Percentiles rank a stretch among this genome's conserved stretches.
Conservation (phyloP, 1,284 basidiomycete species). For the Rhodotorula glutinis region DNA sequence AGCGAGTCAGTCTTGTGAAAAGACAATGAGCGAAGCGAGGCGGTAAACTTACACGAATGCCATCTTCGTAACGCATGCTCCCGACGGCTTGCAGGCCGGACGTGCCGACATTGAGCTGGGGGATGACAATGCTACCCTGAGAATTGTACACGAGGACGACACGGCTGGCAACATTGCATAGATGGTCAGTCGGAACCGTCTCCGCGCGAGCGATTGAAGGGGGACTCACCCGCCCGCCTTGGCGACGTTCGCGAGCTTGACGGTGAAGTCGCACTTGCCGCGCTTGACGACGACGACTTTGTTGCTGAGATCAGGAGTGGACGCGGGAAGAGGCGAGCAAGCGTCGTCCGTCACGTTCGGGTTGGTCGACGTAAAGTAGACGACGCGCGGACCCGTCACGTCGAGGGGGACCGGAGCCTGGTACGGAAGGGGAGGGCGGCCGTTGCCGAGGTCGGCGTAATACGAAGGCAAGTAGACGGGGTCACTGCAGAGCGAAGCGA, state of each 20-base stretch:
- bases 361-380: slow-evolving; percentile 46
- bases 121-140: slow-evolving; percentile 11
- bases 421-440: slow-evolving; percentile 42
- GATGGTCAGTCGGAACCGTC: background rate
- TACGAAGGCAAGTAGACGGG: slow-evolving; percentile 18
- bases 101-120: slow-evolving; percentile 25
- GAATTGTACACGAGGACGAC: slow-evolving; percentile 34
- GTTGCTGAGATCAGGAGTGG: slow-evolving; percentile 56
- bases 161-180: background rate
- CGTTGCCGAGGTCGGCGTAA: slow-evolving; percentile 44
- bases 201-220: too few species aligned
- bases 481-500: slow-evolving; percentile 12
- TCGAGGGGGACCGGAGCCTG: slow-evolving; percentile 31
- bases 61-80: slow-evolving; percentile 23
- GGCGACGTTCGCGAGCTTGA: slow-evolving; percentile 27
- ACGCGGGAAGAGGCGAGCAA: slow-evolving; percentile 56
- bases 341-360: slow-evolving; percentile 54
- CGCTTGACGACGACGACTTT: slow-evolving; percentile 57
- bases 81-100: slow-evolving; percentile 18
- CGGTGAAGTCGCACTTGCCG: slow-evolving; percentile 50
- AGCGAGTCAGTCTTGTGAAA: background rate
- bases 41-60: slow-evolving; percentile 11
- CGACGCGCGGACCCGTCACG: slow-evolving; percentile 38
- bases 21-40: too few species aligned
- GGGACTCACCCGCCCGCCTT: slow-evolving; percentile 24